Evolutionary conservation across 257 asterid species (phyloP), one percentile per base, ranked within the genome.

Genomic region (Schizonepeta tenuifolia): DNA sequence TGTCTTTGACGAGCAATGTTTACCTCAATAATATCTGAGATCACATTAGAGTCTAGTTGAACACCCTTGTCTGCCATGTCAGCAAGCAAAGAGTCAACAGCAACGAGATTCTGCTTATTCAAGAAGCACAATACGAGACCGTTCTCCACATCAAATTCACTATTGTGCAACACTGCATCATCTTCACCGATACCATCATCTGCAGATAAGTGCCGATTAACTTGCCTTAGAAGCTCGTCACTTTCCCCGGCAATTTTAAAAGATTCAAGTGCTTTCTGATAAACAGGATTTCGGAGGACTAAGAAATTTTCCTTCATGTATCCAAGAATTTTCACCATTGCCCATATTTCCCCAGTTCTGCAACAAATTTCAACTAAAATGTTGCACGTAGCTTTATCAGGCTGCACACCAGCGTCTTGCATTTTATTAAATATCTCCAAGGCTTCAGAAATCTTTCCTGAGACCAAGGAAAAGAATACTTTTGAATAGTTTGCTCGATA

Each of bases 351-450:
- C 63, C 86, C 84, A 44, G 87, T 85, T 72, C 24, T 80, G 79
- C 96, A 84, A 78, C 87, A 87, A 72, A 81, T 81, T 46, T 89
- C 93, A n/a, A 87, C 82, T 73, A 95, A 83, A 80, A 88, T 90
- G 80, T 90, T 92, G 84, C 98, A 95, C 21, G 99, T 22, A 71
- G 97, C 95, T 86, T 92, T 95, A 65, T 95, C 99, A 28, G 98
- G 99, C 53, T 75, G 86, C 78, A 86, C 95, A 41, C 95, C 90
- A 57, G 95, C 91, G 20, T 83, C 88, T 81, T 88, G 98, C 97
- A 91, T 95, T 81, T 83, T 86, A 75, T 75, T 54, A 75, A 95
- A 95, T 71, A 95, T 85, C 83, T 88, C 95, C 74, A 90, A 62
- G 47, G 84, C 93, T 78, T 91, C 92, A n/a, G 43, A 59, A 61